Conservation (phyloP, 2,329 filamentous ascomycete genomes). For the Lasiodiplodia gonubiensis region DNA sequence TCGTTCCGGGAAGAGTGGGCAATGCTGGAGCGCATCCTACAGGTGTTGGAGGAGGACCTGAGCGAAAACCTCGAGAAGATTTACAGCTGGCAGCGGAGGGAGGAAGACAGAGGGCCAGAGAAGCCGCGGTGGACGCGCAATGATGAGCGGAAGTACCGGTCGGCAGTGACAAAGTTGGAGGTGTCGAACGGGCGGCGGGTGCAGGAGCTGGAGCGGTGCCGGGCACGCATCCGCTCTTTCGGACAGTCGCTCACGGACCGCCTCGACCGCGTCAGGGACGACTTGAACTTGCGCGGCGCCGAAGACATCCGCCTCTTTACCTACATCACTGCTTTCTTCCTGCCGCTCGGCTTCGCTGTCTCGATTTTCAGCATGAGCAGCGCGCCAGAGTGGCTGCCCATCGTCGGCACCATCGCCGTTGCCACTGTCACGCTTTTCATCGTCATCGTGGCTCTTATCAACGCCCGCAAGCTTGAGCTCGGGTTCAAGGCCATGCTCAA, state of each 20-base stretch:
- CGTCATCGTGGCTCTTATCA: conserved; percentile 5
- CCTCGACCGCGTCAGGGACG: conserved; percentile 33
- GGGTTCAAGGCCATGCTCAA: conserved; percentile 7
- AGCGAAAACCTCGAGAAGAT: conserved; percentile 33
- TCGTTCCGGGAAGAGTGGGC: conserved; percentile 30
- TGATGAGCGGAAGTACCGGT: conserved; percentile 41
- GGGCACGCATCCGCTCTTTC: conserved; percentile 29
- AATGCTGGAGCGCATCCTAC: conserved; percentile 32
- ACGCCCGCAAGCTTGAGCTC: conserved; percentile 1
- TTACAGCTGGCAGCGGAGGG: conserved; percentile 37
- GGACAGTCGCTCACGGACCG: conserved; percentile 31
- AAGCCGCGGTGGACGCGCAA: conserved; percentile 42
- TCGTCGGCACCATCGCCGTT: conserved; percentile 7
- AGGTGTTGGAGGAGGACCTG: conserved; percentile 34
- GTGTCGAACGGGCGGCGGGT: conserved; percentile 25
- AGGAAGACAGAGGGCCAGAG: conserved; percentile 36
- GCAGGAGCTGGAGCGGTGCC: conserved; percentile 4
- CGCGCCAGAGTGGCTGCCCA: conserved; percentile 29
- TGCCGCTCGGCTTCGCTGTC: conserved; percentile 41
- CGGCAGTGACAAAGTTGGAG: conserved; percentile 32
- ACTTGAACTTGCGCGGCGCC: conserved; percentile 33
- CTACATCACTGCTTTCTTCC: conserved; percentile 45
- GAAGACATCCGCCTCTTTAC: conserved; percentile 44
- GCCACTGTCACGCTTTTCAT: conserved; percentile 21
- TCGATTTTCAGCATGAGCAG: conserved; percentile 43